Evolutionary conservation across 441 rosid genomes (phyloP).

Genomic region (Erodium moschatum): DNA sequence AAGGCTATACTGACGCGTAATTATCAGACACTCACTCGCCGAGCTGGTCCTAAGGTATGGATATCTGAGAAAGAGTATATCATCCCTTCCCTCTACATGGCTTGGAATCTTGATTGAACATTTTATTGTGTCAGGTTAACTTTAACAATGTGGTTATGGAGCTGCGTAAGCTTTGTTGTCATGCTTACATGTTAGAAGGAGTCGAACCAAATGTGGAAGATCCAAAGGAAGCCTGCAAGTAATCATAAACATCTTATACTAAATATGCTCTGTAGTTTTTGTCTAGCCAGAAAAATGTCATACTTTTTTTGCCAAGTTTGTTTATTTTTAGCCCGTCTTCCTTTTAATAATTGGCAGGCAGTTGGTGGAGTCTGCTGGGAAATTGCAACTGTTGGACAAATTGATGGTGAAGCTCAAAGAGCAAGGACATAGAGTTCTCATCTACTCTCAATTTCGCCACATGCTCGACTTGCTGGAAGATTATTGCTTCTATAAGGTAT

Average conservation of each 20-base stretch:
- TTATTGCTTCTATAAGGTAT: constrained; percentile 72
- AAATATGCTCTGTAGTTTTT: constrained; percentile 3
- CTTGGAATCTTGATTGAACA: constrained; percentile 8
- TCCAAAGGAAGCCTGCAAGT: constrained; percentile 66
- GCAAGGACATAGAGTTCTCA: constrained; percentile 95
- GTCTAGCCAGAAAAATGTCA: too few species aligned
- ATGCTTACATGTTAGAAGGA: constrained; percentile 94
- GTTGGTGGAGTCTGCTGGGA: constrained; percentile 81
- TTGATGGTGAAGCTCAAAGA: constrained; percentile 96
- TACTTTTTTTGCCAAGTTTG: not conserved
- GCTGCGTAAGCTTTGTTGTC: constrained; percentile 96
- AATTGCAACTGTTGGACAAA: constrained; percentile 79
- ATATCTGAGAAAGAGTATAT: constrained; percentile 8
- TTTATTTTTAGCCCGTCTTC: not conserved
- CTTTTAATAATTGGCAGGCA: constrained; percentile 35
- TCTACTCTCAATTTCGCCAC: constrained; percentile 95
- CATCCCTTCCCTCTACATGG: too few species aligned
- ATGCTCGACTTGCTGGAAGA: constrained; percentile 96
- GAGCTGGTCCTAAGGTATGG: constrained; percentile 85
- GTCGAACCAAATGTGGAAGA: constrained; percentile 75
- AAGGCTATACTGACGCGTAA: constrained; percentile 94
- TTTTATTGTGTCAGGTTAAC: constrained; percentile 53
- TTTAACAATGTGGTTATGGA: constrained; percentile 97
- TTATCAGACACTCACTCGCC: constrained; percentile 82
- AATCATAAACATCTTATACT: constrained; percentile 19